phyloP scores from a whole-genome alignment of 2,329 filamentous ascomycete species.

The Tricladium varicosporioides region DNA sequence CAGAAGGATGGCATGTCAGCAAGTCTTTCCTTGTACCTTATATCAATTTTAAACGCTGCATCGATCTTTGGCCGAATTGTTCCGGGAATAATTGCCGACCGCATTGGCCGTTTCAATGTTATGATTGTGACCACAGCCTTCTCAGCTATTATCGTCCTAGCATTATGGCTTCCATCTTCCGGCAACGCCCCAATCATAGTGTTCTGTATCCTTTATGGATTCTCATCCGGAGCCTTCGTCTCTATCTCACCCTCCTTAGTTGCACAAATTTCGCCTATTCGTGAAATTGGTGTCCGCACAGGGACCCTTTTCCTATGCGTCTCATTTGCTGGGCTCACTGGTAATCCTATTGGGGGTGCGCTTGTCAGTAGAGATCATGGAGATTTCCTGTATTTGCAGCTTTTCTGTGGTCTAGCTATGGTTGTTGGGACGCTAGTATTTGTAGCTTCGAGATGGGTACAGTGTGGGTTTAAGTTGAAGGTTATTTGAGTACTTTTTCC shows the following conservation, averaged over 20 bases:
- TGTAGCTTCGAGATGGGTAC: slow-evolving; percentile 36
- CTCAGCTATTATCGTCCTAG: slow-evolving; percentile 47
- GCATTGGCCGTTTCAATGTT: slow-evolving; percentile 52
- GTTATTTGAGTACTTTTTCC: slow-evolving; percentile 20
- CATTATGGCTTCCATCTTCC: slow-evolving; percentile 51
- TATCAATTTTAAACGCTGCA: slow-evolving; percentile 52
- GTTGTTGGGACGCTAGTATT: slow-evolving; percentile 41
- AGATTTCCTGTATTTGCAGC: slow-evolving; percentile 49
- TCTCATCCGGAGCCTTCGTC: slow-evolving; percentile 65
- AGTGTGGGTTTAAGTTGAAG: slow-evolving; percentile 27
- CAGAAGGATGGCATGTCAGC: slow-evolving; percentile 45
- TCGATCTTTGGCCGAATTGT: slow-evolving; percentile 55
- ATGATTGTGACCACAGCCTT: slow-evolving; percentile 47
- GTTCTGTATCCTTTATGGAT: slow-evolving; percentile 68
- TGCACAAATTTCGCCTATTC: slow-evolving; percentile 68
- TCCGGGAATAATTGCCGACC: slow-evolving; percentile 52
- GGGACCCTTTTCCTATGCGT: slow-evolving; percentile 63
- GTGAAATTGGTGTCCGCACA: slow-evolving; percentile 66
- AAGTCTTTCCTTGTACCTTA: slow-evolving; percentile 48
- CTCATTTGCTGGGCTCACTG: slow-evolving; percentile 63
- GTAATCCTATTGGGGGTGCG: slow-evolving; percentile 66
- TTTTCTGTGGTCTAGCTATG: slow-evolving; percentile 61
- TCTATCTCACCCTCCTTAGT: slow-evolving; percentile 62
- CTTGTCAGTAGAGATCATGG: slow-evolving; percentile 52
- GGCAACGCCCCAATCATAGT: slow-evolving; percentile 58